phyloP scores from a whole-genome alignment of 2,329 filamentous ascomycete species.

The Aureobasidium sp. region DNA sequence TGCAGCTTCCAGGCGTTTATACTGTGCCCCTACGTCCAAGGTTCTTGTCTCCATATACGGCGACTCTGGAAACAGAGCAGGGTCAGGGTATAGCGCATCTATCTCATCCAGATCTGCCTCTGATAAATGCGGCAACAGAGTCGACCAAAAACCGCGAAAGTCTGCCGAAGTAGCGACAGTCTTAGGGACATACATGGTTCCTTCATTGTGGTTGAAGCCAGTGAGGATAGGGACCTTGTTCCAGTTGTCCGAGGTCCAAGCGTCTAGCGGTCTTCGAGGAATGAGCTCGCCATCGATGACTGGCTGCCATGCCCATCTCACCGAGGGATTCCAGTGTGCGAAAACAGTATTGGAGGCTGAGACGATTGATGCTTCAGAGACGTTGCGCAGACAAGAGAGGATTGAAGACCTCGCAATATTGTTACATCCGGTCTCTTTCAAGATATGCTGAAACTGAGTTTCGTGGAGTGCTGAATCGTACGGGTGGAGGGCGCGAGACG shows the following conservation, averaged over 20 bases:
- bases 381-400: slow-evolving; percentile 37
- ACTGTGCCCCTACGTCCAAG: slow-evolving; percentile 44
- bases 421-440: slow-evolving; percentile 31
- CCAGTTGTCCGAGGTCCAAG: slow-evolving; percentile 49
- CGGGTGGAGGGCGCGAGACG: slow-evolving; percentile 41
- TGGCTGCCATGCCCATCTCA: slow-evolving; percentile 59
- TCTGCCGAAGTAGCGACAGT: slow-evolving; percentile 41
- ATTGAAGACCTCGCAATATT: slow-evolving; percentile 26
- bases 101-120: slow-evolving; percentile 48
- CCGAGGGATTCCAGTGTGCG: slow-evolving; percentile 40
- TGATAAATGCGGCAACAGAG: slow-evolving; percentile 53
- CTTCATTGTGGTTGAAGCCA: slow-evolving; percentile 66
- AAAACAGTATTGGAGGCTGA: slow-evolving; percentile 39
- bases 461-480: slow-evolving; percentile 35
- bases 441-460: slow-evolving; percentile 39
- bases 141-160: slow-evolving; percentile 55
- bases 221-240: slow-evolving; percentile 58
- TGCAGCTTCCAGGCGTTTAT: slow-evolving; percentile 51
- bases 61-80: slow-evolving; percentile 35
- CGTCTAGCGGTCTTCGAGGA: slow-evolving; percentile 49
- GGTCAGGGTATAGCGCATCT: slow-evolving; percentile 57
- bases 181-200: slow-evolving; percentile 55
- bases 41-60: slow-evolving; percentile 37
- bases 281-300: slow-evolving; percentile 59
- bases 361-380: slow-evolving; percentile 32